Percentiles rank a stretch among this genome's conserved stretches.
These are phyloP conservation scores for Boletus vinaceobasis DNA, from an alignment of 768 basidiomycete species.

Conservation along the genomic window DNA sequence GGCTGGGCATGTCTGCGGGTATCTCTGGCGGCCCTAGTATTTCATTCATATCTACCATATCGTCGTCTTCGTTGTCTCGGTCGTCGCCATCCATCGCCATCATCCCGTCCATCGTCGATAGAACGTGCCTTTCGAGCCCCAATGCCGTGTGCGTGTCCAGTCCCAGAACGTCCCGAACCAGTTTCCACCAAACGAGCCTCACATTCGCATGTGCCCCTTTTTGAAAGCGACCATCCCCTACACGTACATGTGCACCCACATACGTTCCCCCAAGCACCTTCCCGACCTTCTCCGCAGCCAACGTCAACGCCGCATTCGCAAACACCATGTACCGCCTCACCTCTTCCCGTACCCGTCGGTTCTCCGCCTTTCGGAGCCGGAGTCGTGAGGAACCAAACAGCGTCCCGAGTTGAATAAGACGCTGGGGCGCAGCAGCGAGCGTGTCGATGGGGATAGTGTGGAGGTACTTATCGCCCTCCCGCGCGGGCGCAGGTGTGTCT, in stretches of 20 bases:
- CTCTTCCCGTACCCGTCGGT: slow-evolving; percentile 41
- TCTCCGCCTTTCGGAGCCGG: slow-evolving; percentile 40
- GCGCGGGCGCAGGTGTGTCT: slow-evolving; percentile 9
- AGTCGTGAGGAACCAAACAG: slow-evolving; percentile 76
- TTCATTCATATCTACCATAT: neutral
- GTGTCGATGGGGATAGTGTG: slow-evolving; percentile 3
- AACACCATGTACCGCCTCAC: slow-evolving; percentile 60
- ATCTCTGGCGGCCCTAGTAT: slow-evolving; percentile 17
- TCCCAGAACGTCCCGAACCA: slow-evolving; percentile 49
- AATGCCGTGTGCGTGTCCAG: slow-evolving; percentile 36
- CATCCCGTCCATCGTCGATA: neutral
- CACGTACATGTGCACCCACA: slow-evolving; percentile 62
- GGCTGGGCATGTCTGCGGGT: slow-evolving; percentile 16
- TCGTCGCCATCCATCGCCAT: neutral
- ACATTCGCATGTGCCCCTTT: slow-evolving; percentile 39
- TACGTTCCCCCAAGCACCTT: slow-evolving; percentile 45
- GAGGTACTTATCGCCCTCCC: slow-evolving; percentile 12
- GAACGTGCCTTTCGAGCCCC: slow-evolving; percentile 21
- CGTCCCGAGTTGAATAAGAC: slow-evolving; percentile 66
- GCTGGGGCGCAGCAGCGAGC: slow-evolving; percentile 28
- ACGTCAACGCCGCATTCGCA: slow-evolving; percentile 44
- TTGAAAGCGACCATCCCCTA: slow-evolving; percentile 66
- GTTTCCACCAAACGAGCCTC: slow-evolving; percentile 52
- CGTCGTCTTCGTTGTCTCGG: neutral
- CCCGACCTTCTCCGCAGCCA: slow-evolving; percentile 43